Percentiles rank a stretch among this genome's conserved stretches.
phyloP scores from a whole-genome alignment of 2,329 filamentous ascomycete genomes.

The Pseudopyricularia cyperi region DNA sequence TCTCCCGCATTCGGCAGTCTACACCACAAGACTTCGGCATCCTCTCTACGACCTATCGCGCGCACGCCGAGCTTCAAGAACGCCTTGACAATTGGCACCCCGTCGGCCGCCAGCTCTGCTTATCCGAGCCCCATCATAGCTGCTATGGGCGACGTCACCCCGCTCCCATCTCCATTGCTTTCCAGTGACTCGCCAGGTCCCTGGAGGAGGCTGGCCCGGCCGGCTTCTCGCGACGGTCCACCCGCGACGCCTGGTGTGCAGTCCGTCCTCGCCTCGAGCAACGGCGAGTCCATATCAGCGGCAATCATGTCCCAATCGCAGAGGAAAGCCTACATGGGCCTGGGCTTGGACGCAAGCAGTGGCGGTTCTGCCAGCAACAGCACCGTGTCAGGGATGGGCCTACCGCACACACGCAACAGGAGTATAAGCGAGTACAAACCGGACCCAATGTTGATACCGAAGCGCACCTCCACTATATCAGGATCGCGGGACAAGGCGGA shows the following conservation, averaged over 20 bases:
- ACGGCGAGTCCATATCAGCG: constrained; percentile 37
- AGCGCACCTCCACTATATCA: constrained; percentile 62
- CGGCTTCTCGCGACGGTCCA: constrained; percentile 30
- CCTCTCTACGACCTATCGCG: constrained; percentile 37
- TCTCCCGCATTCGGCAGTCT: constrained; percentile 13
- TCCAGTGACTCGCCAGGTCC: constrained; percentile 52
- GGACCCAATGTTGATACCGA: constrained; percentile 53
- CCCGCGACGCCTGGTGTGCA: constrained; percentile 22
- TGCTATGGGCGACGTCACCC: constrained; percentile 67
- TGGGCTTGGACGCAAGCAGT: constrained; percentile 15
- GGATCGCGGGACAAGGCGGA: constrained; percentile 34
- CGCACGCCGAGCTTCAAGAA: constrained; percentile 50
- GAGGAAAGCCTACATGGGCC: constrained; percentile 41
- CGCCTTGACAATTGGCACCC: constrained; percentile 22
- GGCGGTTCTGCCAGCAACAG: constrained; percentile 6
- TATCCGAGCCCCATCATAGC: constrained; percentile 63
- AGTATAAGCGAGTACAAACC: constrained; percentile 84
- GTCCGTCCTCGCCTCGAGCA: constrained; percentile 34
- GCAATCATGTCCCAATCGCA: constrained; percentile 39
- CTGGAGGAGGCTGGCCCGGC: constrained; percentile 43
- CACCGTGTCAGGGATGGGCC: constrained; percentile 10
- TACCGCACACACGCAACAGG: constrained; percentile 54
- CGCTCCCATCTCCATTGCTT: constrained; percentile 63
- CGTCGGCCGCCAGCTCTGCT: constrained; percentile 49
- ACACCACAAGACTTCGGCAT: constrained; percentile 26